A percentile compares a stretch with the other conserved stretches of the same genome.
Evolutionary conservation across 768 basidiomycete genomes (phyloP).

Genomic region (Daedalea quercina): DNA sequence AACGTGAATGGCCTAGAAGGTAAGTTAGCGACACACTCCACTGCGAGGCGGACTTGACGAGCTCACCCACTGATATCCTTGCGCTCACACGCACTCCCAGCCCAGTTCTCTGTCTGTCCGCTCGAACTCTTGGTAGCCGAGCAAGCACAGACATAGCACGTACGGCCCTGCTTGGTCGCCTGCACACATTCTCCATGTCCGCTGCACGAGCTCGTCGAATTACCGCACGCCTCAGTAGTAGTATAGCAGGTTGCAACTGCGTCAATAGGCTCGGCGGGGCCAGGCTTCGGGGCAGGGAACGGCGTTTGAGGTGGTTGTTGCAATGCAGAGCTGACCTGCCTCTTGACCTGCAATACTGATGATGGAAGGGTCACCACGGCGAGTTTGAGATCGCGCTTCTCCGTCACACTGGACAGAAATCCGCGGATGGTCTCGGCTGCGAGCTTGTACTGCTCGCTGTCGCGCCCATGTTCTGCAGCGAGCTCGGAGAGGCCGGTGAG

Average conservation of each 20-base stretch:
- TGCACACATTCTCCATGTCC: conserved; percentile 62
- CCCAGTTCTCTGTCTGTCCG: conserved; percentile 65
- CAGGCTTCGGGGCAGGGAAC: conserved; percentile 35
- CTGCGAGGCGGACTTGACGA: background rate
- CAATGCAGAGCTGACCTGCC: conserved; percentile 18
- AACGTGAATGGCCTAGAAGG: conserved; percentile 62
- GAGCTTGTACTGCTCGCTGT: conserved; percentile 48
- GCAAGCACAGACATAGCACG: conserved; percentile 45
- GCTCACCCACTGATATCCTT: conserved; percentile 78
- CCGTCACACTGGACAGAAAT: conserved; percentile 37
- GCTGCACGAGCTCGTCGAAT: conserved; percentile 61
- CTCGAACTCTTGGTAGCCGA: conserved; percentile 40
- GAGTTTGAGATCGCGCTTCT: conserved; percentile 35
- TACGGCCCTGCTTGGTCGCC: conserved; percentile 50
- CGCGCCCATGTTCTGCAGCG: conserved; percentile 37
- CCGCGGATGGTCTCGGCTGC: conserved; percentile 41
- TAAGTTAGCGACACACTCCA: background rate
- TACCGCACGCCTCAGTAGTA: conserved; percentile 46
- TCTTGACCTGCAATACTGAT: conserved; percentile 19
- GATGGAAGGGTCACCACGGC: conserved; percentile 47
- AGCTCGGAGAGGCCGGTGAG: conserved; percentile 45
- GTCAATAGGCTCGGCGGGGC: conserved; percentile 41
- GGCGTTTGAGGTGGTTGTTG: conserved; percentile 37
- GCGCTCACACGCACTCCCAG: conserved; percentile 67
- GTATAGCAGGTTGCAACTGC: conserved; percentile 58